Base-by-base conservation (phyloP, 2,329 filamentous ascomycete genomes). In the Ceratocystis harringtonii region DNA sequence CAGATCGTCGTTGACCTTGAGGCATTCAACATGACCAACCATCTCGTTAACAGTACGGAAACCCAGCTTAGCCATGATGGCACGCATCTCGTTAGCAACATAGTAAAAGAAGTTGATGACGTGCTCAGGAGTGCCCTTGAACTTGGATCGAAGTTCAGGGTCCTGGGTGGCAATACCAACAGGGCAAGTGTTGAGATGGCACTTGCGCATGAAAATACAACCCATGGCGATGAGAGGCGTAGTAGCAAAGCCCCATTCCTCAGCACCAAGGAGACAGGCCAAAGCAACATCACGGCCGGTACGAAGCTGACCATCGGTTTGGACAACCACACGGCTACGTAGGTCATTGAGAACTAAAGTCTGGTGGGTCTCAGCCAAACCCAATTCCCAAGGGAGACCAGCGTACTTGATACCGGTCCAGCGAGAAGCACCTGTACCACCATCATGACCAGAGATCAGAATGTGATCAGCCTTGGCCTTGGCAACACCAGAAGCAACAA, bases 61-160 rank as follows among this genome's bases (percentile, higher is more conserved):
- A 70, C 92, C 92, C 71, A 96, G 85, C 77, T 89, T 90, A 62
- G 92, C 92, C 92, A 97, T 96, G 76, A 97, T 95, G 44, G 92
- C 90, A 73, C 92, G 87, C 67, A 97, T 84, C 78, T 97, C 92
- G 73, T 97, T 97, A 70, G 92, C 89, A 63, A 97, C 82, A 72
- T 96, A 97, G 79, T 96, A 97, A 79, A 96, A 96, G 81, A 96
- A 96, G 81, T 96, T 97, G 76, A 97, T 96, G 66, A 96, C 92
- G 71, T 96, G 90, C 78, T 97, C 92, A 10, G 92, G 92, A 0
- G 90, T 92, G 68, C 92, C 92, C 70, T 86, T 81, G 76, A 97
- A 96, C 78, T 96, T 97, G 81, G 92, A 89, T 68, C 92, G 85
- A 1, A 97, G 82, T 73, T 92, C 88, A n/a, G 91, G 91, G 71